These are phyloP conservation scores for Limnomonas spitsbergensis DNA, from an alignment of 139 green algal species.

Conservation along the genomic window DNA sequence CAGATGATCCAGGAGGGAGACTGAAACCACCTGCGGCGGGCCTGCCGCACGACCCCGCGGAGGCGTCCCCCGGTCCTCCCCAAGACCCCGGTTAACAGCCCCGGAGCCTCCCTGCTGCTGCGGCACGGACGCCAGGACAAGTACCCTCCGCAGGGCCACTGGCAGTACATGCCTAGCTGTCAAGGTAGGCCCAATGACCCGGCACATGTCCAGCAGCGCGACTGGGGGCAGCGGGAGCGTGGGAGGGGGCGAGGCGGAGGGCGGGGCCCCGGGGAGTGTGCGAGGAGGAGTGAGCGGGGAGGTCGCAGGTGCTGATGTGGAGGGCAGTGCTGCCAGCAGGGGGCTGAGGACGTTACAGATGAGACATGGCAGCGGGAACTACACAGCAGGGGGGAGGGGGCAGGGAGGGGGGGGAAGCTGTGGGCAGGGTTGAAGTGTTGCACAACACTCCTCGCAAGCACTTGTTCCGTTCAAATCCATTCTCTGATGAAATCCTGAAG, in stretches of 20 bases:
- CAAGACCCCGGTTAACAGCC: too few species aligned
- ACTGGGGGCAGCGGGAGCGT: neutral
- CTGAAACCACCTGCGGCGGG: neutral
- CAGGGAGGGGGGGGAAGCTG: too few species aligned
- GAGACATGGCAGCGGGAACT: neutral
- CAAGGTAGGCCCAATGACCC: slow-evolving; percentile 1
- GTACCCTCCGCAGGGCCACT: neutral
- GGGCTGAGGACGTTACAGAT: neutral
- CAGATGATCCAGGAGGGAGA: neutral
- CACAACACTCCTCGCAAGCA: too few species aligned
- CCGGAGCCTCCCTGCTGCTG: too few species aligned
- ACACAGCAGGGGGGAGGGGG: neutral
- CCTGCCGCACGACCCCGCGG: neutral
- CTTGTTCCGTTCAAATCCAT: too few species aligned
- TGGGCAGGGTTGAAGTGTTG: too few species aligned
- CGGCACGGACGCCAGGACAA: neutral
- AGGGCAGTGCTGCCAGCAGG: slow-evolving; percentile 4
- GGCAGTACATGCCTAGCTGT: slow-evolving; percentile 12
- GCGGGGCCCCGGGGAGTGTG: too few species aligned
- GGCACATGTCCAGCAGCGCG: slow-evolving; percentile 1
- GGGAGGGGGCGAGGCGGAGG: neutral
- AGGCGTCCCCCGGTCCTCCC: too few species aligned
- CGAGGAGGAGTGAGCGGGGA: too few species aligned
- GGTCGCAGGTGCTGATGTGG: too few species aligned
- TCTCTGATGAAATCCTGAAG: too few species aligned